phyloP scores from a whole-genome alignment of 805 yeast genomes.

The Naumovozyma baii region DNA sequence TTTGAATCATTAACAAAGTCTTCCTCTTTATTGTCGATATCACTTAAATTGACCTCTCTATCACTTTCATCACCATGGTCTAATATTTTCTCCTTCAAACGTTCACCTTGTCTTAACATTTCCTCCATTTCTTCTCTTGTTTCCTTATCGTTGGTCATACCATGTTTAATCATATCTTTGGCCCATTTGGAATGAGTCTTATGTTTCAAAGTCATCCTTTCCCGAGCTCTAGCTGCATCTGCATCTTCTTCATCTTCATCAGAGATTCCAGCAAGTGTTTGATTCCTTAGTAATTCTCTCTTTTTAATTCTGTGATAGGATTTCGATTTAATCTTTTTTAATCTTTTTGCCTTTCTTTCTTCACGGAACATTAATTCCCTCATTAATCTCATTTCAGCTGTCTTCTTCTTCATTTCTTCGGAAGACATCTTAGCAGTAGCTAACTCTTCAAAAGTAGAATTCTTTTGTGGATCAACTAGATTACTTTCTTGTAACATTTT shows the following conservation, averaged over 20 bases:
- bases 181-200: conserved; percentile 89
- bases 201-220: conserved; percentile 87
- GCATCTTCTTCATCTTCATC: conserved; percentile 51
- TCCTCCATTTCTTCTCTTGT: conserved; percentile 82
- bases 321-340: conserved; percentile 92
- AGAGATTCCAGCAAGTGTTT: conserved; percentile 44
- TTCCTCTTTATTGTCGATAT: conserved; percentile 39
- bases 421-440: conserved; percentile 72
- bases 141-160: conserved; percentile 76
- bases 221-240: conserved; percentile 72
- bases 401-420: conserved; percentile 68
- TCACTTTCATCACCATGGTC: conserved; percentile 43
- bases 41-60: conserved; percentile 36
- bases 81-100: conserved; percentile 58
- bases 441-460: conserved; percentile 78
- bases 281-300: conserved; percentile 66
- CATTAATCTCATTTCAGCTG: conserved; percentile 80
- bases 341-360: conserved; percentile 79
- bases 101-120: conserved; percentile 83
- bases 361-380: conserved; percentile 95
- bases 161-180: conserved; percentile 76
- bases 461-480: conserved; percentile 60
- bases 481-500: conserved; percentile 54
- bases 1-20: conserved; percentile 30
- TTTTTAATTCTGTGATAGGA: conserved; percentile 77